Evolutionary conservation across 495 filamentous ascomycete species (phyloP), one percentile per base, ranked within the genome.

Genomic region (Penicillium goetzii): DNA sequence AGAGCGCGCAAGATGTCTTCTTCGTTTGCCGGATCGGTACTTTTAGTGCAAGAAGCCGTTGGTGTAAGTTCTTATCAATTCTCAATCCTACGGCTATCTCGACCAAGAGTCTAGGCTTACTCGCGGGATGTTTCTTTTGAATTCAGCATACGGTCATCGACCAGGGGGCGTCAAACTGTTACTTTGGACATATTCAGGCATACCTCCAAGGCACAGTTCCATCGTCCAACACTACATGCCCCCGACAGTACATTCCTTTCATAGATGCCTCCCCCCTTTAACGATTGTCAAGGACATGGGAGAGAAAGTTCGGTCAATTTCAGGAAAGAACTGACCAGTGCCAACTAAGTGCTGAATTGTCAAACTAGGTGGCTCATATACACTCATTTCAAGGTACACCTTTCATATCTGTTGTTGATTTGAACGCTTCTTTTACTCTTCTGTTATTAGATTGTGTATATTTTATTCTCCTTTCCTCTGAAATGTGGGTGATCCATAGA

Each of bases 111-210:
- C 41, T 19, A 43, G 41, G 41, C 41, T 43, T 43, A 43, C 9
- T 21, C 19, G n/a, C 17, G 41, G 41, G 41, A 21, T n/a, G n/a
- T 21, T 43, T 43, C n/a, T 10, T 19, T 43, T 11, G n/a, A 43
- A 19, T 43, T 7, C n/a, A 43, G 41, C 41, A 43, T 43, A 43
- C 41, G 19, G 41, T 43, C 41, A 43, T 43, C 6, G 41, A 21
- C 41, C 57, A 59, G 19, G 43, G 57, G 5, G 57, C 40, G 3
- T 59, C 57, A 25, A 33, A 47, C 8, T 59, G 57, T 25, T 59
- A 59, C 43, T 51, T 59, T 34, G 57, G 17, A 34, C 57, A 59
- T 50, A 33, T 59, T 38, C 57, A 59, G 57, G 43, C 57, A 59
- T 59, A 59, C 43, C 25, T 59, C n/a, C 43, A 51, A 50, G 57